Evolutionary conservation across 768 basidiomycete genomes (phyloP), one percentile per base, ranked within the genome.

Genomic region (Amanita polypyramis): DNA sequence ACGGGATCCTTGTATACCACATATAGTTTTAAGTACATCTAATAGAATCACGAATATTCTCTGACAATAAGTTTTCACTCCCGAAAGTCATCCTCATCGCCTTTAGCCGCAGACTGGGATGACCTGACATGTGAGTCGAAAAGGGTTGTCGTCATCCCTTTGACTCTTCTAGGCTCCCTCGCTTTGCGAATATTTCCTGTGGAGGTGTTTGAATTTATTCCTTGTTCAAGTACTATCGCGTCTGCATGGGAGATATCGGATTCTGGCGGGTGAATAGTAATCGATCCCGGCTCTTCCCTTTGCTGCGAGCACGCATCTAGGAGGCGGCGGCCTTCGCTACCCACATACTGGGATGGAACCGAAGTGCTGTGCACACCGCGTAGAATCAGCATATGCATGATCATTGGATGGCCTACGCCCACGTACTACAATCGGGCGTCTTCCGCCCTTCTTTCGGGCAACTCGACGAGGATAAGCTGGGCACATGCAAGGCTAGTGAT

Each of bases 181-280:
- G 12, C 17, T 9, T 33, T 45, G 17, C 11, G 9, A 19, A 8
- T 21, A n/a, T n/a, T n/a, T n/a, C n/a, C n/a, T n/a, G n/a, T n/a
- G n/a, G n/a, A n/a, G n/a, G n/a, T n/a, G n/a, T n/a, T n/a, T n/a
- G n/a, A n/a, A n/a, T 45, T n/a, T 15, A 80, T 51, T 19, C 79
- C 81, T 27, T 80, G 62, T 54, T 77, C 70, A 39, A 74, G 59
- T 0, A 79, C 79, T n/a, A 63, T 70, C 7, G 74, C 77, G 50
- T 84, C 81, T 2, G 82, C 82, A 30, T 82, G 78, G 5, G 79
- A 80, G 52, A 81, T 56, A 56, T 82, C 82, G 32, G 80, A 82
- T 36, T 79, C 60, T 36, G 60, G 61, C 2, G 83, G 81, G 55
- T 83, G 80, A 43, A 83, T 82, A 54, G 76, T 77, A 43, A 83